Evolutionary conservation across 352 stramenopile species (phyloP).

Genomic region (Phytophthora vignae): DNA sequence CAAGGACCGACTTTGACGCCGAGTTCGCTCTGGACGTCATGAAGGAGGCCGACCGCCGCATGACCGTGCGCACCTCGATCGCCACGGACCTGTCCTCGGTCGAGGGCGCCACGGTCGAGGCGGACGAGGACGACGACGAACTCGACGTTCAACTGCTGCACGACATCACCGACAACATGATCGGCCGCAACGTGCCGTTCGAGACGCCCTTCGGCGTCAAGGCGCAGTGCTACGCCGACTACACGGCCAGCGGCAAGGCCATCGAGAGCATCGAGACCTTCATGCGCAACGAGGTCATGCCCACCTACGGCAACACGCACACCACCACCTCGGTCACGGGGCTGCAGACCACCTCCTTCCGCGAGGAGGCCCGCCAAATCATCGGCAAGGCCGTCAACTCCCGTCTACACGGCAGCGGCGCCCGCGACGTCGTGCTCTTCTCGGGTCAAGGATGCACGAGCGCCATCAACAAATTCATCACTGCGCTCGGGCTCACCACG

Average conservation of each 20-base stretch:
- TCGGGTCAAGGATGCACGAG: slow-evolving; percentile 87
- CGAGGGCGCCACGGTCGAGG: slow-evolving; percentile 11
- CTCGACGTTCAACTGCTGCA: slow-evolving; percentile 43
- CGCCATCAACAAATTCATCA: slow-evolving; percentile 88
- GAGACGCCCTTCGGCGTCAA: slow-evolving; percentile 75
- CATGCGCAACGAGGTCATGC: slow-evolving; percentile 89
- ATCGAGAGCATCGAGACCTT: slow-evolving; percentile 94
- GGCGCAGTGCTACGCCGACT: slow-evolving; percentile 95
- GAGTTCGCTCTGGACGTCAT: slow-evolving; percentile 21
- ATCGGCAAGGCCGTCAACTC: slow-evolving; percentile 91
- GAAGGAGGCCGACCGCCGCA: slow-evolving; percentile 33
- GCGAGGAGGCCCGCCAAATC: slow-evolving; percentile 95
- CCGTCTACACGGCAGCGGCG: slow-evolving; percentile 82
- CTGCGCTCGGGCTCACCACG: slow-evolving; percentile 64
- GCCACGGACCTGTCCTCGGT: slow-evolving; percentile 35
- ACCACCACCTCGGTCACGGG: slow-evolving; percentile 89
- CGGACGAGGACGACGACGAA: slow-evolving; percentile 29
- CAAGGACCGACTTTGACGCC: slow-evolving; percentile 10
- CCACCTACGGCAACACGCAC: slow-evolving; percentile 98
- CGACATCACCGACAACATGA: slow-evolving; percentile 59
- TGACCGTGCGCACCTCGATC: slow-evolving; percentile 32
- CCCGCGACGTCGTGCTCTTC: slow-evolving; percentile 96
- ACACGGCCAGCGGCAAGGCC: slow-evolving; percentile 93
- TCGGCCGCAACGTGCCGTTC: slow-evolving; percentile 61
- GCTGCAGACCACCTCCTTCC: slow-evolving; percentile 94